Conservation (phyloP, 768 basidiomycete species). For the Xerocomellus intermedius region DNA sequence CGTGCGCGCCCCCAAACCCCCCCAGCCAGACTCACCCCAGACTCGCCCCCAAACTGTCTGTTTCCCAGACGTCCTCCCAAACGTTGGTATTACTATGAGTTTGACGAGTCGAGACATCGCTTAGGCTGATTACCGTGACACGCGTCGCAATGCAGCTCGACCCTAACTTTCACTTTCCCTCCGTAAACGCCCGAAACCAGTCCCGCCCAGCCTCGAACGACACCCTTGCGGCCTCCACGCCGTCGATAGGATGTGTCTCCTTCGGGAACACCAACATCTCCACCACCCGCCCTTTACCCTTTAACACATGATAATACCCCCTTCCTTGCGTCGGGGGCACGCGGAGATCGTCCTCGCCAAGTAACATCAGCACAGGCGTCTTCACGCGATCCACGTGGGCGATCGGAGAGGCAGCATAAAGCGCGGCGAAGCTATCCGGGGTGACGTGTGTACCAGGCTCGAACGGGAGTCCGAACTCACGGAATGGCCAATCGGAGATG, state of each 20-base stretch:
- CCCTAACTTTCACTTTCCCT: not conserved
- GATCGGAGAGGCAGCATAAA: conserved; percentile 58
- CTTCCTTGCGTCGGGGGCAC: conserved; percentile 63
- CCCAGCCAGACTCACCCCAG: no score
- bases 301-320: conserved; percentile 66
- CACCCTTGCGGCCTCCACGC: conserved; percentile 57
- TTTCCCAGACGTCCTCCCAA: no score
- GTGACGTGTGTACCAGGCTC: conserved; percentile 39
- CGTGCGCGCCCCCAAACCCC: no score
- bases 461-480: conserved; percentile 40
- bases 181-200: conserved; percentile 42
- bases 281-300: conserved; percentile 42
- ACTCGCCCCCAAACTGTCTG: no score
- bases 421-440: conserved; percentile 40
- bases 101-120: no score
- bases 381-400: conserved; percentile 48
- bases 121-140: no score
- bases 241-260: conserved; percentile 62
- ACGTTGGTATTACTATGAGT: no score
- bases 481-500: conserved; percentile 66
- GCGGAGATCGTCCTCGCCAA: conserved; percentile 61
- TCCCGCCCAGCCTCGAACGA: conserved; percentile 50
- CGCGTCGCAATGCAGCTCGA: not conserved
- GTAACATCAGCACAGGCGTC: conserved; percentile 53
- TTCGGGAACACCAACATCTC: conserved; percentile 62